Conservation (phyloP, 2,329 filamentous ascomycete species). For the Aspergillus fumigatiaffinis region DNA sequence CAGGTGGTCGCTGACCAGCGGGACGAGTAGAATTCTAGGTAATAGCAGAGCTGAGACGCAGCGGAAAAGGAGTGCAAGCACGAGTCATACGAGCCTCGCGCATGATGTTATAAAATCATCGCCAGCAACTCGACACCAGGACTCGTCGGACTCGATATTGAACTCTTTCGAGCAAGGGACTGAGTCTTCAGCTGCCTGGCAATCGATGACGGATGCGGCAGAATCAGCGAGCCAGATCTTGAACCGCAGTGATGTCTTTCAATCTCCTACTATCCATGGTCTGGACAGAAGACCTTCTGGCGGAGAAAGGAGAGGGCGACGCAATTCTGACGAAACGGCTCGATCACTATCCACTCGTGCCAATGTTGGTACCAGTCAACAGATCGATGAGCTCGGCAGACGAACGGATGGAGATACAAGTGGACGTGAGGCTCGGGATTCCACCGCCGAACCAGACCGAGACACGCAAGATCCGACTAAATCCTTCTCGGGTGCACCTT, state of each 20-base stretch:
- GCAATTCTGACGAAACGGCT: conserved; percentile 35
- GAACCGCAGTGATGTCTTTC: conserved; percentile 81
- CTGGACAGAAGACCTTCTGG: conserved; percentile 27
- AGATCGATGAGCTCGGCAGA: not conserved
- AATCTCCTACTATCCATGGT: conserved; percentile 63
- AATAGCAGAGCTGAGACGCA: conserved; percentile 13
- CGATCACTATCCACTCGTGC: conserved; percentile 24
- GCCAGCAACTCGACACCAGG: conserved; percentile 52
- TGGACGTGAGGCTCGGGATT: conserved; percentile 14
- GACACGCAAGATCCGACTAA: conserved; percentile 17
- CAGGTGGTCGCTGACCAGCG: conserved; percentile 21
- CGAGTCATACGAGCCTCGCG: conserved; percentile 51
- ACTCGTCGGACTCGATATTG: conserved; percentile 70
- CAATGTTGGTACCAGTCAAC: conserved; percentile 14
- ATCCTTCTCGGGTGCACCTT: conserved; percentile 41
- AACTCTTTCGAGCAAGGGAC: conserved; percentile 71
- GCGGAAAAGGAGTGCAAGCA: conserved; percentile 60
- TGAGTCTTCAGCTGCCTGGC: conserved; percentile 66
- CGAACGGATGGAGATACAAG: conserved; percentile 1
- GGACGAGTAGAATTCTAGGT: conserved; percentile 8
- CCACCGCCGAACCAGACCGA: conserved; percentile 21
- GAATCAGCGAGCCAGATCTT: conserved; percentile 90
- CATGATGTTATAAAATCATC: conserved; percentile 48
- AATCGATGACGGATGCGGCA: conserved; percentile 66
- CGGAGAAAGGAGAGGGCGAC: conserved; percentile 22